phyloP scores from a whole-genome alignment of 345 rosid genomes.

The Euphorbia lathyris region DNA sequence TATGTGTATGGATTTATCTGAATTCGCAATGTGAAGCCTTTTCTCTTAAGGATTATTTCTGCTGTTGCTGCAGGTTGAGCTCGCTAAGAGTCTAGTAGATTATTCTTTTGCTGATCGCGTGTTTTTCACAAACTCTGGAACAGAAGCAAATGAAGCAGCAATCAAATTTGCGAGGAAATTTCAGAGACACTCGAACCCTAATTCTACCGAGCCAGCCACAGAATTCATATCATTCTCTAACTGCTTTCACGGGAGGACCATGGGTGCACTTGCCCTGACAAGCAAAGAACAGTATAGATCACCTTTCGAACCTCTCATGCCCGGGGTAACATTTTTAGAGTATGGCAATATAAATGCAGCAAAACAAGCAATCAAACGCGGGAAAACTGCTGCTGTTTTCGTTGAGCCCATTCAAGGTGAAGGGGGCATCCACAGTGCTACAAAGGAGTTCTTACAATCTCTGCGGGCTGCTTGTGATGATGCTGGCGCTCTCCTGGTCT shows the following conservation, averaged over 20 bases:
- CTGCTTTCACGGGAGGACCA: constrained; percentile 93
- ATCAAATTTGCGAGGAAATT: constrained; percentile 88
- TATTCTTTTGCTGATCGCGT: constrained; percentile 79
- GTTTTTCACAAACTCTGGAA: constrained; percentile 84
- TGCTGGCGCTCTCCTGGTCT: constrained; percentile 78
- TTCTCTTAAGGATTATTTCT: neutral
- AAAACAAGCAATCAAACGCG: constrained; percentile 40
- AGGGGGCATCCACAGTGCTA: constrained; percentile 85
- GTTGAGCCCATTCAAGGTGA: constrained; percentile 97
- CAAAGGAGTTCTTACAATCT: constrained; percentile 63
- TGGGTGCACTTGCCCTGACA: constrained; percentile 90
- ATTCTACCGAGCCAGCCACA: constrained; percentile 46
- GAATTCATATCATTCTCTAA: constrained; percentile 73
- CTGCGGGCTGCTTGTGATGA: constrained; percentile 79
- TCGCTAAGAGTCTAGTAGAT: constrained; percentile 71
- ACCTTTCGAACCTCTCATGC: constrained; percentile 97
- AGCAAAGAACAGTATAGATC: constrained; percentile 82
- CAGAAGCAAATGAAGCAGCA: constrained; percentile 97
- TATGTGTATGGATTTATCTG: neutral
- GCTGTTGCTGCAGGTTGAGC: constrained; percentile 54
- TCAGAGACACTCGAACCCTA: constrained; percentile 60
- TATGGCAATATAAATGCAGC: constrained; percentile 73
- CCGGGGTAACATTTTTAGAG: constrained; percentile 90
- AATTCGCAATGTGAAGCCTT: neutral
- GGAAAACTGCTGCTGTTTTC: constrained; percentile 83